These are phyloP conservation scores for Pichia californica DNA, from an alignment of 805 yeast species.

Conservation along the genomic window DNA sequence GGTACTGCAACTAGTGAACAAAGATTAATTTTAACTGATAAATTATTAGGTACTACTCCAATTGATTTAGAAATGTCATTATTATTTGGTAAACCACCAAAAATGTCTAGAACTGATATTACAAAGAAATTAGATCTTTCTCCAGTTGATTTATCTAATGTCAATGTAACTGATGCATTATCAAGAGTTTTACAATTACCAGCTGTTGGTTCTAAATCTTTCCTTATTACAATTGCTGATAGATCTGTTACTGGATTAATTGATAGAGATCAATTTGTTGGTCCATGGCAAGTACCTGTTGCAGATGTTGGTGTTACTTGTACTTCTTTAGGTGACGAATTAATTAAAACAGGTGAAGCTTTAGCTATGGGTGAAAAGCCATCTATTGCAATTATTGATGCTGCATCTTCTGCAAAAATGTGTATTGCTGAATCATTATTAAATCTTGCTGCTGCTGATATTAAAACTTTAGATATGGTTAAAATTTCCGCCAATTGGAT, in stretches of 20 bases:
- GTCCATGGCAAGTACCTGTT: slow-evolving; percentile 99
- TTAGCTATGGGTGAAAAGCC: slow-evolving; percentile 98
- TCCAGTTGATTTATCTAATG: slow-evolving; percentile 29
- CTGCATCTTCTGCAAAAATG: slow-evolving; percentile 90
- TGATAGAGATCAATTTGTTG: slow-evolving; percentile 97
- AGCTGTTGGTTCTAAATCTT: slow-evolving; percentile 89
- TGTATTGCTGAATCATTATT: slow-evolving; percentile 91
- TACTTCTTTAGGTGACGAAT: slow-evolving; percentile 73
- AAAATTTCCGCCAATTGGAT: slow-evolving; percentile 98
- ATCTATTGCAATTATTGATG: slow-evolving; percentile 75
- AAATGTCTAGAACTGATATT: slow-evolving; percentile 71
- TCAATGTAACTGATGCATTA: slow-evolving; percentile 56
- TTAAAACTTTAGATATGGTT: slow-evolving; percentile 64
- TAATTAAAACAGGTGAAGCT: slow-evolving; percentile 87
- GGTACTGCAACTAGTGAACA: slow-evolving; percentile 89
- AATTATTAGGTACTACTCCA: slow-evolving; percentile 71
- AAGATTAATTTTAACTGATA: slow-evolving; percentile 75
- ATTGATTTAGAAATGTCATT: slow-evolving; percentile 94
- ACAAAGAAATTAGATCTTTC: slow-evolving; percentile 52
- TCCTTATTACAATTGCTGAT: slow-evolving; percentile 96
- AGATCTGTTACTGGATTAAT: slow-evolving; percentile 95
- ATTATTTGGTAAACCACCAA: slow-evolving; percentile 95
- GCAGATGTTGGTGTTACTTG: slow-evolving; percentile 97
- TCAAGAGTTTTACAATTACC: slow-evolving; percentile 83
- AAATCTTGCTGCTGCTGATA: slow-evolving; percentile 85